A percentile compares a stretch with the other conserved stretches of the same genome.
These are phyloP conservation scores for Boletus barrowsii DNA, from an alignment of 768 basidiomycete species.

Conservation along the genomic window DNA sequence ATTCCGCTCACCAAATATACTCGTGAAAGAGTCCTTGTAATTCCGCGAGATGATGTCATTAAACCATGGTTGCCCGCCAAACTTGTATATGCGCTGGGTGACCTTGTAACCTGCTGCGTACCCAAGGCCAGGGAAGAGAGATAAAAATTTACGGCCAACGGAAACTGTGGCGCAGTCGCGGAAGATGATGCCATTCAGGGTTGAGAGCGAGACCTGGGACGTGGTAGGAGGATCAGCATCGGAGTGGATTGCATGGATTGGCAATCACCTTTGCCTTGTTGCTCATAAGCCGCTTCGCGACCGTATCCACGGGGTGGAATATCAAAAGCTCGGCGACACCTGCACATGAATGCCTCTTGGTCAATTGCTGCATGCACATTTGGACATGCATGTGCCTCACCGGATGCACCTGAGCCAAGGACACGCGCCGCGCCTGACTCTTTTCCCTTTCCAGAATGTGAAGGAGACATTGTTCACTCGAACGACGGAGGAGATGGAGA, in stretches of 20 bases:
- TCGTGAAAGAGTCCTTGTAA: constrained; percentile 79
- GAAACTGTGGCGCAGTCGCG: constrained; percentile 74
- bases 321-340: constrained; percentile 93
- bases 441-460: constrained; percentile 46
- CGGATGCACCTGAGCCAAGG: constrained; percentile 89
- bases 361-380: background rate
- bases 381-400: constrained; percentile 35
- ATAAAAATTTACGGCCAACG: constrained; percentile 66
- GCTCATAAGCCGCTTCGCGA: constrained; percentile 98
- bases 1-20: constrained; percentile 87
- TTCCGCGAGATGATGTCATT: constrained; percentile 84
- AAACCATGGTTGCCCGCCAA: constrained; percentile 98
- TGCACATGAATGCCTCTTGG: constrained; percentile 24
- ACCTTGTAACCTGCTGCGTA: constrained; percentile 99
- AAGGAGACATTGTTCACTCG: constrained; percentile 43
- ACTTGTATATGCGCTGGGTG: constrained; percentile 93
- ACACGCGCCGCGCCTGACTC: constrained; percentile 90
- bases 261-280: constrained; percentile 76
- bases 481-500: background rate
- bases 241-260: background rate
- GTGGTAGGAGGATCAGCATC: background rate
- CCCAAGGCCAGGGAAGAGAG: constrained; percentile 96
- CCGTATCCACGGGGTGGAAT: constrained; percentile 95
- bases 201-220: constrained; percentile 56
- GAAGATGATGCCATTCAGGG: constrained; percentile 81